Base-by-base conservation (phyloP, 176 grass and related monocot genomes). In the Aegilops bicornis region DNA sequence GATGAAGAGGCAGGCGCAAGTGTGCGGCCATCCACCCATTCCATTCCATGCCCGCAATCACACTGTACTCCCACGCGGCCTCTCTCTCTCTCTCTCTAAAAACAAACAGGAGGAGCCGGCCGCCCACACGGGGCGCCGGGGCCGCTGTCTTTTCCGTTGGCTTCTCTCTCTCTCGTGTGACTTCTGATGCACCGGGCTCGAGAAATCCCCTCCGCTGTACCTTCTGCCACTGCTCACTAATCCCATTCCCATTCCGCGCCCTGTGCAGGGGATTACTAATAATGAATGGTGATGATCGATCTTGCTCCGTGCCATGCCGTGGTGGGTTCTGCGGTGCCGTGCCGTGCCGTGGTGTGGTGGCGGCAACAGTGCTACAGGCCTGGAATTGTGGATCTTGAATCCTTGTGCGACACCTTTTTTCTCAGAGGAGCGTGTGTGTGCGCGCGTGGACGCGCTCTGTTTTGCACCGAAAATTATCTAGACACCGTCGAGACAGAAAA, bases 71-170 rank as follows among this genome's bases (percentile, higher is more conserved):
- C 13, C 4, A 23, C 33, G 16, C 58, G 58, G 10, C 70, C 47
- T 82, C 29, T 36, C 37, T 39, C 37, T 37, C 69, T 66, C 73
- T 23, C 52, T 70, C 65, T 56, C 62, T 29, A 64, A 14, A 54
- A 54, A 54, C 48, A 52, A 35, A 66, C 43, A 54, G 9, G 22
- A 37, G 79, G n/a, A 39, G 80, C 79, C 71, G 77, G 36, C 71
- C n/a, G 77, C 71, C 23, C 87, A 82, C 77, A 83, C 56, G 92
- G 86, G 89, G 7, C 67, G 82, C 94, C 56, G 90, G 88, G 74
- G 88, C 86, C 89, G 84, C 69, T 94, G 93, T 95, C 93, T 82
- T 96, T 94, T 98, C 80, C 93, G n/a, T 64, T 86, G 78, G 58
- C 31, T 63, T 24, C 30, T 52, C 79, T 40, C 52, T 64, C 32